These are phyloP conservation scores for Aspergillus carlsbadensis DNA, from an alignment of 495 filamentous ascomycete genomes.

Conservation along the genomic window DNA sequence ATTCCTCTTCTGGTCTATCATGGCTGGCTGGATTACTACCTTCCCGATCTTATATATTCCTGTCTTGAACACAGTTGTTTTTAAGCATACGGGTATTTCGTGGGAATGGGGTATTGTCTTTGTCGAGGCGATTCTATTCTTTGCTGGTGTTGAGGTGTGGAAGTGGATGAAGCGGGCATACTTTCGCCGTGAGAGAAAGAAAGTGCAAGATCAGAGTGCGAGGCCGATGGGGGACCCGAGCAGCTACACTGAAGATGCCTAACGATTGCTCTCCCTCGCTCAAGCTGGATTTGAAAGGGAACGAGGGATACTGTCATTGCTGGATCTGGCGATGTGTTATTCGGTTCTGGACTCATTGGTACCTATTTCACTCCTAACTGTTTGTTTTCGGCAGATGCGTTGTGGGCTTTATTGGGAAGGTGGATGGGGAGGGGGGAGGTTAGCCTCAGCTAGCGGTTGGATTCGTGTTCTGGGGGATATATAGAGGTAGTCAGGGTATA, in stretches of 20 bases:
- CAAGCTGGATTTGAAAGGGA: not conserved
- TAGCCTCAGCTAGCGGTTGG: too few relatives aligned
- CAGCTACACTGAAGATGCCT: conserved; percentile 8
- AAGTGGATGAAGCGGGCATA: conserved; percentile 57
- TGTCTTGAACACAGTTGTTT: conserved; percentile 59
- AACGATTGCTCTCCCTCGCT: conserved; percentile 25
- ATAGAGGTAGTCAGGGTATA: too few relatives aligned
- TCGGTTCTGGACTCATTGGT: conserved; percentile 11
- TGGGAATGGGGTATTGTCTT: conserved; percentile 67
- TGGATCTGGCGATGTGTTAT: not conserved
- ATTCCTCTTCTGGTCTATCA: conserved; percentile 65
- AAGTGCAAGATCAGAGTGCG: not conserved
- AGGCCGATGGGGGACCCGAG: not conserved
- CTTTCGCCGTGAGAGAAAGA: conserved; percentile 25
- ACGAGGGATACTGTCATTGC: conserved; percentile 7
- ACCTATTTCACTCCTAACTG: not conserved
- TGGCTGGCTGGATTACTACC: conserved; percentile 62
- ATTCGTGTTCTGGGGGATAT: too few relatives aligned
- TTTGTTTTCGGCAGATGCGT: too few relatives aligned
- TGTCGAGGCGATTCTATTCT: conserved; percentile 53
- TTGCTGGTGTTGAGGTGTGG: conserved; percentile 62
- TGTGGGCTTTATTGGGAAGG: too few relatives aligned
- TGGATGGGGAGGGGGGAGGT: too few relatives aligned
- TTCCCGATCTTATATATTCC: conserved; percentile 69
- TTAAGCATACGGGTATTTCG: conserved; percentile 61